Percentiles rank a stretch among this genome's conserved stretches.
These are phyloP conservation scores for Cichorium intybus DNA, from an alignment of 140 eudicot genomes.

Conservation along the genomic window DNA sequence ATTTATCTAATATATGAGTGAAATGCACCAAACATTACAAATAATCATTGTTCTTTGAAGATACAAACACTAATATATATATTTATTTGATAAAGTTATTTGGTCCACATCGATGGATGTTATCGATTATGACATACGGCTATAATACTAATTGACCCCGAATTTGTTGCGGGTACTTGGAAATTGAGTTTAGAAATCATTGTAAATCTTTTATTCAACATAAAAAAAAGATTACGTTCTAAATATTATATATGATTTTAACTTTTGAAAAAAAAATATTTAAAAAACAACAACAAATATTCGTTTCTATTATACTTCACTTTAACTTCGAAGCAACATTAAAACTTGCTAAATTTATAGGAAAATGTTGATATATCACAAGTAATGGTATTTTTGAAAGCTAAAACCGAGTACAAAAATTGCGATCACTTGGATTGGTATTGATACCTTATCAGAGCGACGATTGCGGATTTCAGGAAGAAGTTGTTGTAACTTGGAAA, in stretches of 20 bases:
- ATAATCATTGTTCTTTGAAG: neutral
- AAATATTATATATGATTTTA: neutral
- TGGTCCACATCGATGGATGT: neutral
- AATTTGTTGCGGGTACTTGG: conserved; percentile 3
- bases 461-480: conserved; percentile 67
- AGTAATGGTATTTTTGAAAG: neutral
- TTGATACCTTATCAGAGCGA: conserved; percentile 69
- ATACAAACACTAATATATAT: neutral
- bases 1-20: neutral
- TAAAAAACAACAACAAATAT: neutral
- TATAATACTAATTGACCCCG: conserved; percentile 16
- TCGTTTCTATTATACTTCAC: neutral
- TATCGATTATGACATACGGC: neutral
- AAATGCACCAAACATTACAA: neutral
- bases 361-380: neutral
- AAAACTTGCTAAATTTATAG: neutral
- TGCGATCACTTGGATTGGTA: neutral
- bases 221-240: neutral
- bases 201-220: neutral
- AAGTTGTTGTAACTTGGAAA: conserved; percentile 80
- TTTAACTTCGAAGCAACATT: neutral
- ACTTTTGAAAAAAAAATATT: neutral
- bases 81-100: neutral
- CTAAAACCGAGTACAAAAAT: neutral
- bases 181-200: neutral